Evolutionary conservation across 306 rosid species (phyloP).

Genomic region (Urtica urens): DNA sequence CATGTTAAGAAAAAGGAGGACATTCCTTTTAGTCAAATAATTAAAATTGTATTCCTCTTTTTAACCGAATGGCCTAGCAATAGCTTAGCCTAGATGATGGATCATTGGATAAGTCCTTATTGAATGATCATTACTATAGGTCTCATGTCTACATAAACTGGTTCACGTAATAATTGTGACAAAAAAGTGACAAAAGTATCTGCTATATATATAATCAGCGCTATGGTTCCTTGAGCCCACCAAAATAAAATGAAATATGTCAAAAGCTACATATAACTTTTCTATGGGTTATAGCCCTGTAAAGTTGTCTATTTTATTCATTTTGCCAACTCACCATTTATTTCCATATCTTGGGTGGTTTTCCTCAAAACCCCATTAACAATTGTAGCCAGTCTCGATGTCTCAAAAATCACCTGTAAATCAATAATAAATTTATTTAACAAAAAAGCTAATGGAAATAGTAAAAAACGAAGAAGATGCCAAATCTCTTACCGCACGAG

Average conservation of each 20-base stretch:
- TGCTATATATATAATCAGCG: constrained; percentile 17
- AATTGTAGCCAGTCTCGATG: constrained; percentile 93
- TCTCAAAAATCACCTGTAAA: constrained; percentile 81
- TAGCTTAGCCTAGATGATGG: constrained; percentile 22
- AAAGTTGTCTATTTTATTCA: neutral
- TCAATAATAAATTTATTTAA: neutral
- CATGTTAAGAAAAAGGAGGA: constrained; percentile 13
- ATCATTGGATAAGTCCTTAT: constrained; percentile 22
- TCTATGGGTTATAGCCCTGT: neutral
- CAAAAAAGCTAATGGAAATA: constrained; percentile 5
- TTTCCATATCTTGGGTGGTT: constrained; percentile 84
- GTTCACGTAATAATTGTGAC: constrained; percentile 1
- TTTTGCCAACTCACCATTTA: constrained; percentile 51
- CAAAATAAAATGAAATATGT: constrained; percentile 9
- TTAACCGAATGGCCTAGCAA: constrained; percentile 21
- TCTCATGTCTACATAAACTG: constrained; percentile 11
- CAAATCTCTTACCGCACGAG: constrained; percentile 70
- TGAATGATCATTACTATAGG: constrained; percentile 11
- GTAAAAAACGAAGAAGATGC: neutral
- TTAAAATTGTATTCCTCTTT: constrained; percentile 19
- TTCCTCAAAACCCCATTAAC: constrained; percentile 93
- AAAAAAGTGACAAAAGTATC: constrained; percentile 23
- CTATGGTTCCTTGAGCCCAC: constrained; percentile 47
- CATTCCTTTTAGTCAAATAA: constrained; percentile 14
- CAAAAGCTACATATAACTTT: constrained; percentile 10